Evolutionary conservation across 768 basidiomycete genomes (phyloP).

Genomic region (Tricholoma sp.): DNA sequence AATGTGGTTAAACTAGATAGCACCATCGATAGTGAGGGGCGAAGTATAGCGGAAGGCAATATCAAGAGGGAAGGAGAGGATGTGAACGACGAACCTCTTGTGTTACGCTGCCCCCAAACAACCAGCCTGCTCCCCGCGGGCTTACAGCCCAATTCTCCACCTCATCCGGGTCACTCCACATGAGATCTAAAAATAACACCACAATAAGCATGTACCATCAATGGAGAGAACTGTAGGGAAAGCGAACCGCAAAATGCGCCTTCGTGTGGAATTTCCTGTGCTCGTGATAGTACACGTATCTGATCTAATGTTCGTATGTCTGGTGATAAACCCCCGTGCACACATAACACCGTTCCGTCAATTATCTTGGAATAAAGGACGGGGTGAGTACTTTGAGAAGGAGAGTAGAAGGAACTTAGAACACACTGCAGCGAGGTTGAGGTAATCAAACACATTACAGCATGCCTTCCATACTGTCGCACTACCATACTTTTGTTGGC

Average conservation of each 20-base stretch:
- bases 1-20: constrained; percentile 80
- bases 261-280: constrained; percentile 98
- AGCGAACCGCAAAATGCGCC: constrained; percentile 87
- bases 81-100: constrained; percentile 51
- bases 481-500: constrained; percentile 96
- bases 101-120: constrained; percentile 86
- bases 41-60: not conserved
- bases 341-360: constrained; percentile 87
- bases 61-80: not conserved
- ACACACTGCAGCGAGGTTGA: constrained; percentile 89
- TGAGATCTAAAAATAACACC: constrained; percentile 56
- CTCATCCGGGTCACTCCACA: constrained; percentile 98
- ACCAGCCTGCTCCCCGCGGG: constrained; percentile 93
- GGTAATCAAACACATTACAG: constrained; percentile 92
- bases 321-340: constrained; percentile 94
- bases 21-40: not conserved
- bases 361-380: constrained; percentile 67
- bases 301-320: constrained; percentile 95
- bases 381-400: not conserved
- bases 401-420: not conserved
- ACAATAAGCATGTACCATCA: not conserved
- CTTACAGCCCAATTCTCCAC: constrained; percentile 96
- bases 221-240: not conserved
- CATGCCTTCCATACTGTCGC: constrained; percentile 96
- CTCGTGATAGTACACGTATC: constrained; percentile 85